These are phyloP conservation scores for Euryodendron excelsum DNA, from an alignment of 148 eudicot species.

Conservation along the genomic window DNA sequence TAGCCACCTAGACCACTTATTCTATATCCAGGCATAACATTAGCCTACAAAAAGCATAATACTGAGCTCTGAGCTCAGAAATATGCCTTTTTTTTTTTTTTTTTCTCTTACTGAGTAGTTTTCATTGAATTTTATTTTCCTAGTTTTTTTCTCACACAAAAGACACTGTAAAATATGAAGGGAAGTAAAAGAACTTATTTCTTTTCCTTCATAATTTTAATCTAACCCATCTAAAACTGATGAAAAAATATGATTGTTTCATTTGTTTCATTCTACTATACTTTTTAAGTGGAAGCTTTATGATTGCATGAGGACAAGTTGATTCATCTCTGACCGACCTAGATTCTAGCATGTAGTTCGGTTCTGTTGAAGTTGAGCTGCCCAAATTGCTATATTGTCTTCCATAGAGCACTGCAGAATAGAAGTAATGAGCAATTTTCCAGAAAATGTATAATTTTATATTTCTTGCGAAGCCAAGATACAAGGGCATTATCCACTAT, in stretches of 20 bases:
- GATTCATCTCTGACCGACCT: too few relatives aligned
- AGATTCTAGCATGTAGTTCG: too few relatives aligned
- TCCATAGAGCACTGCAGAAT: not conserved
- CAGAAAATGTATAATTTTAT: too few relatives aligned
- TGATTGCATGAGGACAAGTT: too few relatives aligned
- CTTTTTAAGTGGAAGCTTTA: not conserved
- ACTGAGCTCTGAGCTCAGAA: not conserved
- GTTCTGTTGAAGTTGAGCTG: not conserved
- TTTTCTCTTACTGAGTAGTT: not conserved
- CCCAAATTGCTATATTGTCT: not conserved
- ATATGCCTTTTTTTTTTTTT: too few relatives aligned
- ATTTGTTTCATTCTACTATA: not conserved
- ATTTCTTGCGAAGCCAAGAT: not conserved
- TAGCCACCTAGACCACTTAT: not conserved
- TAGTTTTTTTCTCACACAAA: too few relatives aligned
- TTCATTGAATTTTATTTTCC: not conserved
- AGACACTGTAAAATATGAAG: not conserved
- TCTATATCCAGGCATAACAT: not conserved
- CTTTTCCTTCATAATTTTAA: not conserved
- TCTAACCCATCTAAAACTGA: not conserved
- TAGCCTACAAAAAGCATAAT: not conserved
- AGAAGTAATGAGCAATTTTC: not conserved
- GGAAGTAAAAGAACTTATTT: not conserved
- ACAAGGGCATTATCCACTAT: not conserved
- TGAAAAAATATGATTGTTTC: not conserved